Base-by-base conservation (phyloP, 2,329 filamentous ascomycete species). In the Leptographium galeiforme region DNA sequence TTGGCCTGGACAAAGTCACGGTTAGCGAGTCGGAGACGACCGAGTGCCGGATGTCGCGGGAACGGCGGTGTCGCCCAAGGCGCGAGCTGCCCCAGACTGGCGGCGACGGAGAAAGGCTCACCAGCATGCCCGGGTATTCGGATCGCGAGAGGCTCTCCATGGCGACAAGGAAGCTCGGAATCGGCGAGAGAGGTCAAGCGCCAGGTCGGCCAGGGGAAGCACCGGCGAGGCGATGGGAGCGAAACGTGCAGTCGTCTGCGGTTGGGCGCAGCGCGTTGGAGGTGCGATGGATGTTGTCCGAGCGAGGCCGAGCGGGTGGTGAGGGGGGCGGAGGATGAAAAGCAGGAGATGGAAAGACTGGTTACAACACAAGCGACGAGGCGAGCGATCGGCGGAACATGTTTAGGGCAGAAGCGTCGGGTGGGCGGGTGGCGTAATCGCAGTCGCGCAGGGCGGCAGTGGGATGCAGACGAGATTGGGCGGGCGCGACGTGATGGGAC, bases 71-170 rank as follows among this genome's bases (percentile, higher is more conserved):
- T 8, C 41, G 41, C 3, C 3, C 19, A 25, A 25, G 25, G 41
- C 53, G 51, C 57, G 56, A 58, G 38, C 33, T 49, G 38, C 12
- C 40, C n/a, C 12, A 2, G n/a, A 25, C 18, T 33, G 38, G 8
- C 14, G 39, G 25, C 14, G 18, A 43, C 25, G 25, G 25, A 25
- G 25, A 25, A 25, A 25, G 25, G 53, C 63, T 76, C 77, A 96
- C 91, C 84, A 95, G 84, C 80, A 97, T 84, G 62, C 83, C 84
- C 68, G 91, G 89, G 76, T 97, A 97, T 71, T 96, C 91, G 69
- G 86, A 78, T 71, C 89, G 82, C 67, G 87, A 84, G 65, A 91
- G 78, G 64, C 84, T 84, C 56, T 87, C 84, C 82, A 88, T 88
- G 47, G 53, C 50, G 54, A 48, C 44, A 13, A 39, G 16, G 12